Conservation (phyloP, 2,329 filamentous ascomycete genomes). For the Zymoseptoria brevis region DNA sequence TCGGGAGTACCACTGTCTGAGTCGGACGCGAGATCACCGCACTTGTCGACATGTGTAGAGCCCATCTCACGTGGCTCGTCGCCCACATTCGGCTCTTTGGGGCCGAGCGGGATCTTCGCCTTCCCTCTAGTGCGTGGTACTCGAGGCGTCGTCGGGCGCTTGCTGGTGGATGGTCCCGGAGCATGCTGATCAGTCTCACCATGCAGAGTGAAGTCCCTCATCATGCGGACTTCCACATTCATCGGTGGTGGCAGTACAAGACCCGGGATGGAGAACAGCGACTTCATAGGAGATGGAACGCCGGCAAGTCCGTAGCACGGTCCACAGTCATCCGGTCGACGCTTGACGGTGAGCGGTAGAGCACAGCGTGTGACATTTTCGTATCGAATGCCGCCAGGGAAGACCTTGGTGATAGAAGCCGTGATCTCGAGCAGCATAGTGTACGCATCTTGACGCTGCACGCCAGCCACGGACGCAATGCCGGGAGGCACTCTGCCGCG, state of each 20-base stretch:
- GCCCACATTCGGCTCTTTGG: neutral
- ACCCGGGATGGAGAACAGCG: neutral
- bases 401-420: slow-evolving; percentile 11
- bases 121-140: neutral
- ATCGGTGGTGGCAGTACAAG: neutral
- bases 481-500: slow-evolving; percentile 13
- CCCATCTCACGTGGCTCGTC: slow-evolving; percentile 1
- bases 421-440: slow-evolving; percentile 19
- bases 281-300: slow-evolving; percentile 7
- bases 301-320: neutral
- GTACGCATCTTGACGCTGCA: slow-evolving; percentile 16
- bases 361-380: slow-evolving; percentile 18
- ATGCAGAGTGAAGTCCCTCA: neutral
- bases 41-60: slow-evolving; percentile 10
- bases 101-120: neutral
- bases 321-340: slow-evolving; percentile 15
- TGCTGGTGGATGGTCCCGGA: neutral
- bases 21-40: slow-evolving; percentile 10
- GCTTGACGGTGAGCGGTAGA: slow-evolving; percentile 19
- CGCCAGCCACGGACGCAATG: slow-evolving; percentile 13
- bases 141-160: neutral
- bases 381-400: slow-evolving; percentile 13
- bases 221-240: slow-evolving; percentile 7
- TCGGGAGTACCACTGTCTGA: slow-evolving; percentile 4
- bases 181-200: neutral